phyloP scores from a whole-genome alignment of 2,329 filamentous ascomycete genomes.

The Sporothrix variecibatus region DNA sequence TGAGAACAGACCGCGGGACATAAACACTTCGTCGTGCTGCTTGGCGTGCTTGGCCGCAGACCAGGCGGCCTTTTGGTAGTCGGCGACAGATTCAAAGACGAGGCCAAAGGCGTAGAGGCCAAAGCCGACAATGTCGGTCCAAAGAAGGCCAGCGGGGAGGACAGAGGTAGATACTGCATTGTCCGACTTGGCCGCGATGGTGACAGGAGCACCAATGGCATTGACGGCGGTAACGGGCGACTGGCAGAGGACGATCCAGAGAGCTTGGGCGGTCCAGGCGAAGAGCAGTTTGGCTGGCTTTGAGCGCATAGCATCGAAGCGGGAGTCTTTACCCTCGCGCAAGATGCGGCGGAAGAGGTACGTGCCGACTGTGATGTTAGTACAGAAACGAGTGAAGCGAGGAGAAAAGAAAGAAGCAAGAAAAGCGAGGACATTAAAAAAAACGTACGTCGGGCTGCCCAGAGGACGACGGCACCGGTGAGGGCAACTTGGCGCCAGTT shows the following conservation, averaged over 20 bases:
- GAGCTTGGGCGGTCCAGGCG: constrained; percentile 58
- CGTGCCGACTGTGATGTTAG: constrained; percentile 53
- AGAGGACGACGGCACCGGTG: constrained; percentile 49
- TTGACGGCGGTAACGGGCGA: constrained; percentile 67
- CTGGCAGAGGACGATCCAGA: constrained; percentile 68
- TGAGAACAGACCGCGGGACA: constrained; percentile 64
- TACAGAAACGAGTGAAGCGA: constrained; percentile 3
- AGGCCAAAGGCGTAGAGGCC: constrained; percentile 61
- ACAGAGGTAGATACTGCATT: constrained; percentile 41
- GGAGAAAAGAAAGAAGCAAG: background rate
- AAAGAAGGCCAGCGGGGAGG: constrained; percentile 43
- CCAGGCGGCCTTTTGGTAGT: constrained; percentile 66
- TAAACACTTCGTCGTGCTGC: constrained; percentile 66
- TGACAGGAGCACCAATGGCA: constrained; percentile 42
- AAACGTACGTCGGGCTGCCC: constrained; percentile 60
- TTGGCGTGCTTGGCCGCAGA: constrained; percentile 61
- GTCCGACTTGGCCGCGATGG: background rate
- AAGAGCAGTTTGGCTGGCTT: constrained; percentile 41
- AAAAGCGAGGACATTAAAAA: background rate
- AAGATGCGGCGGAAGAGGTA: constrained; percentile 66
- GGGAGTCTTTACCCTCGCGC: constrained; percentile 58
- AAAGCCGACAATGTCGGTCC: constrained; percentile 45
- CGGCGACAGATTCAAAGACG: constrained; percentile 61
- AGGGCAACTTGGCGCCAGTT: constrained; percentile 59
- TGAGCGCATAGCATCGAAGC: constrained; percentile 47